Base-by-base conservation (phyloP, 305 asterid species). In the Ilex paraguariensis region DNA sequence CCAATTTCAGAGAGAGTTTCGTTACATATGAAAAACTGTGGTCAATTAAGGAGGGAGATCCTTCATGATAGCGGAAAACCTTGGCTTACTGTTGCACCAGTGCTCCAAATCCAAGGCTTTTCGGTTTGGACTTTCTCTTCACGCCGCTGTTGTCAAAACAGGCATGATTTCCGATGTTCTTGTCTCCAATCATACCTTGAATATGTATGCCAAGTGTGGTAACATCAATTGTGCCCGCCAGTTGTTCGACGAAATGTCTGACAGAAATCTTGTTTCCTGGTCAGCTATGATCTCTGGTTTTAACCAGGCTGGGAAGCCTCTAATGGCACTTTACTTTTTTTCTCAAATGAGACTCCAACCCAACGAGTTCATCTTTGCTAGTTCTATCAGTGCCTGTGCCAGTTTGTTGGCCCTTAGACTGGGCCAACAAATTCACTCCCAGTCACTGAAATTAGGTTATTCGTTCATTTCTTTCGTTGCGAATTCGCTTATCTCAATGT, bases 281-380 rank as follows among this genome's bases (percentile, higher is more conserved):
- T 86, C 96, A n/a, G 79, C 90, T 56, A 62, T 86, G 77, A 79
- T 89, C 53, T 81, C 96, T 36, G 93, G 95, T 54, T 86, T 75
- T 52, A 82, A 78, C 66, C 96, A 81, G 63, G 66, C 74, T 6
- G 70, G 73, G 31, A 72, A 66, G 54, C 81, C 77, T 68, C 63
- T 57, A 46, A 66, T 54, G 63, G 82, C 90, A 21, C 56, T 84
- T 65, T 53, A 56, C 13, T 74, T 84, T 60, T 89, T 81, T 62
- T 5, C 55, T 7, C 70, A 64, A 64, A 84, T 89, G 95, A 76
- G 66, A 49, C 63, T 78, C 57, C 70, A 67, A 69, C 93, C 95
- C 48, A 86, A 84, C 60, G 93, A 86, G 21, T 86, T 75, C 60
- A 78, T 71, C 30, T 76, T 84, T 59, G 76, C 82, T 31, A 89